phyloP scores from a whole-genome alignment of 331 rosid species.

The Malus hybrid region DNA sequence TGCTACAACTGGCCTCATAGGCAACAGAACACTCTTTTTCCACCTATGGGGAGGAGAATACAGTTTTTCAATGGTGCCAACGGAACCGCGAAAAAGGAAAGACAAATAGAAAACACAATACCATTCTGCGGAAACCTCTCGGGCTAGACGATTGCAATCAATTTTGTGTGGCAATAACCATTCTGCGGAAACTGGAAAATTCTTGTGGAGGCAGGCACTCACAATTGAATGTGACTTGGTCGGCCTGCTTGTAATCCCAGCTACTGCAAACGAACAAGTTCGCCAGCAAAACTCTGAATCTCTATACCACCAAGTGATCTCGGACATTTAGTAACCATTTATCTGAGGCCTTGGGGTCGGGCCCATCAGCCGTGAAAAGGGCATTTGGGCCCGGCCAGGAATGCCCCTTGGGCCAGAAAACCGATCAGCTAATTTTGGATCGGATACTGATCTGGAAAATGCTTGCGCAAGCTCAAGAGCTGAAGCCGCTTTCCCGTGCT shows the following conservation, averaged over 20 bases:
- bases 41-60: constrained; percentile 11
- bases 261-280: background rate
- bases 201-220: background rate
- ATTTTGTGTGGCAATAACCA: background rate
- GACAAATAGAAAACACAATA: background rate
- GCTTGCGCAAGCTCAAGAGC: constrained; percentile 93
- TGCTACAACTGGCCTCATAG: background rate
- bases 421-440: constrained; percentile 48
- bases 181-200: constrained; percentile 1
- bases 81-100: constrained; percentile 11
- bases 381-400: constrained; percentile 48
- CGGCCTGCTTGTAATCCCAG: background rate
- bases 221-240: background rate
- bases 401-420: constrained; percentile 45
- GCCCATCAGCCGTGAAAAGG: constrained; percentile 85
- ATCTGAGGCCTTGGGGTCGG: constrained; percentile 83
- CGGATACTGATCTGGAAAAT: constrained; percentile 86
- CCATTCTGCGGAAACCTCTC: background rate
- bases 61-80: constrained; percentile 1
- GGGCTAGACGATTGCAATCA: constrained; percentile 7
- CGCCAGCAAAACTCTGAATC: background rate
- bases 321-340: constrained; percentile 60
- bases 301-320: background rate
- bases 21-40: constrained; percentile 19
- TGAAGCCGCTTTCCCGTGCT: constrained; percentile 72